Base-by-base conservation (phyloP, 179 eudicot species). In the Actinidia polygama region DNA sequence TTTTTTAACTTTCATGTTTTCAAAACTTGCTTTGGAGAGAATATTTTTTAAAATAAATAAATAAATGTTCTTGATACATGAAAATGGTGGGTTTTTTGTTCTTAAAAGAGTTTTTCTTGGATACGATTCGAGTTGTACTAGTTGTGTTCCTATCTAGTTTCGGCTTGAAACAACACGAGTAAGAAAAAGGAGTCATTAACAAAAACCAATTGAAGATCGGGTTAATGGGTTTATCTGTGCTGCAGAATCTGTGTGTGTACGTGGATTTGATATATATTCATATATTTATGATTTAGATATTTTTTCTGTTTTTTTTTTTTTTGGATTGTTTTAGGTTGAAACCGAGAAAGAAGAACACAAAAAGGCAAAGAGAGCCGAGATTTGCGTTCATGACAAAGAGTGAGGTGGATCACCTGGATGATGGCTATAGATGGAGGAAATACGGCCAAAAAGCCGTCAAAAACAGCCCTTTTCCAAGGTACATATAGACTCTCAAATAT, bases 321-420 rank as follows among this genome's bases (percentile, higher is more conserved):
- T 5, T 75, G 68, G 44, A 40, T 53, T 64, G 55, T 62, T 73
- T 62, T 23, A 87, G 90, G 85, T 87, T 90, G 82, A 94, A 92
- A 86, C 84, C 89, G 69, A 90, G 90, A 80, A 91, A 92, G 91
- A 94, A 93, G 91, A 90, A 86, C 80, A 87, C 81, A 73, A 94
- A 94, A 77, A 90, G 84, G 85, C 82, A 67, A 64, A 94, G 85
- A 51, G 95, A 94, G 63, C 92, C 98, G 30, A 84, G 96, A 88
- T 88, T 90, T 86, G 98, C 98, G 75, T 94, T 94, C 91, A 87
- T 93, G 93, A 94, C 98, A n/a, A 93, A 90, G 91, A 94, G 92
- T 72, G 96, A 94, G 40, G 87, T 94, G 64, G 98, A 94, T 88
- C 94, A 94, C 79, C 88, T 94, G 83, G 96, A 94, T 70, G 98